Base-by-base conservation (phyloP, 257 asterid genomes). In the Jacaranda mimosifolia region DNA sequence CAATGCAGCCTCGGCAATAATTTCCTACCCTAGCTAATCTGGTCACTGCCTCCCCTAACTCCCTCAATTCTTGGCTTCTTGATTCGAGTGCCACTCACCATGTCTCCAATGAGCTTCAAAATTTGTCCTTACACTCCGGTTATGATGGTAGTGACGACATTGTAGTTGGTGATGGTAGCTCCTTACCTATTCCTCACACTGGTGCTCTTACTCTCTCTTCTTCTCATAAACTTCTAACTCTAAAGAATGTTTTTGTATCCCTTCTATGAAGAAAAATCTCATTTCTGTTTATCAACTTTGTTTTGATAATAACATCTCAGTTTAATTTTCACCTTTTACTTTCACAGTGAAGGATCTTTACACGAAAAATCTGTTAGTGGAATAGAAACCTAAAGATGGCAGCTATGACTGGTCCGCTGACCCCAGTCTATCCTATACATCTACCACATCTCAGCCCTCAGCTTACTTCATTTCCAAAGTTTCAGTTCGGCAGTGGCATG, bases 161-260 rank as follows among this genome's bases (percentile, higher is more conserved):
- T 3, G 17, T 49, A 6, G 26, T 69, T 2, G 74, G 74, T 9
- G 62, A 69, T 14, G 70, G 51, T 39, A 63, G 0, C 5, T 6
- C 3, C 13, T 7, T 63, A 0, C 12, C 21, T 6, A 40, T 63
- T 1, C 38, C 70, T 36, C 70, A 63, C 4, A 10, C 8, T 3
- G 45, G 43, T 46, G 13, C 3, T 46, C 17, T 43, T 57, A 4
- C 0, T 7, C 3, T 7, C 9, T 10, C 1, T 57, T 4, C 5
- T 18, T 46, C 11, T 69, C 0, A 2, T 21, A 4, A 10, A 4
- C n/a, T 15, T 5, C n/a, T 43, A 32, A 42, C 10, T 3, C 6
- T 3, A 9, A 26, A 8, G 36, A 48, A 75, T 51, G 63, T 75
- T 51, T 75, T 9, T 51, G 45, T 75, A 73, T 40, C 4, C 79